Evolutionary conservation across 371 early-diverging fungal species (phyloP).

Genomic region (Mucor plumbeus): DNA sequence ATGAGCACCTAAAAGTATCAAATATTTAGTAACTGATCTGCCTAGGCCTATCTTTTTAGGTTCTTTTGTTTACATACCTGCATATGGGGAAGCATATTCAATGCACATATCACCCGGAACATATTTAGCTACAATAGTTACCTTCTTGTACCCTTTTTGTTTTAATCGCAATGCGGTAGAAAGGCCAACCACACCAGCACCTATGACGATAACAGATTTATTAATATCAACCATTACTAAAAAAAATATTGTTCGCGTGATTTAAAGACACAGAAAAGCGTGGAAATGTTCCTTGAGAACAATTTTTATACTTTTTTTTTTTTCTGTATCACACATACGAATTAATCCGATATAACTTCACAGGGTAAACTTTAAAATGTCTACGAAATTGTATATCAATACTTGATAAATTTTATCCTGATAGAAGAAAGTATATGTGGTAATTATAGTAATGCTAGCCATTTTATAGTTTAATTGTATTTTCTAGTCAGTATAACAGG

Average conservation of each 20-base stretch:
- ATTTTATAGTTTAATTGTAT: too few species aligned
- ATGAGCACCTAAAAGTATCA: slow-evolving; percentile 58
- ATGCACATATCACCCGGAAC: slow-evolving; percentile 57
- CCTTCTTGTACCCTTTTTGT: slow-evolving; percentile 53
- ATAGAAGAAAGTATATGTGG: too few species aligned
- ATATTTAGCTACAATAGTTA: slow-evolving; percentile 62
- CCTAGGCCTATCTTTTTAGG: background rate
- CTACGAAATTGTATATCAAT: too few species aligned
- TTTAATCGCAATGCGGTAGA: slow-evolving; percentile 64
- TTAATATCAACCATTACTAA: background rate
- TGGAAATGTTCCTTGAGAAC: too few species aligned
- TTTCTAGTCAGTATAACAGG: too few species aligned
- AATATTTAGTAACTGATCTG: background rate
- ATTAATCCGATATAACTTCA: too few species aligned
- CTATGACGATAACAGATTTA: slow-evolving; percentile 56
- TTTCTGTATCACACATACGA: too few species aligned
- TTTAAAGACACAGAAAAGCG: background rate
- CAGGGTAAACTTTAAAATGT: too few species aligned
- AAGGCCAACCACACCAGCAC: slow-evolving; percentile 80
- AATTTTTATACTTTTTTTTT: too few species aligned
- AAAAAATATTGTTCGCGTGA: background rate
- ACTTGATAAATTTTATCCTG: too few species aligned
- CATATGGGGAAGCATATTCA: slow-evolving; percentile 78
- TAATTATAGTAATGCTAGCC: too few species aligned
- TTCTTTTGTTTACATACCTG: slow-evolving; percentile 49